Evolutionary conservation across 345 rosid species (phyloP), one percentile per base, ranked within the genome.

Genomic region (Combretum micranthum): DNA sequence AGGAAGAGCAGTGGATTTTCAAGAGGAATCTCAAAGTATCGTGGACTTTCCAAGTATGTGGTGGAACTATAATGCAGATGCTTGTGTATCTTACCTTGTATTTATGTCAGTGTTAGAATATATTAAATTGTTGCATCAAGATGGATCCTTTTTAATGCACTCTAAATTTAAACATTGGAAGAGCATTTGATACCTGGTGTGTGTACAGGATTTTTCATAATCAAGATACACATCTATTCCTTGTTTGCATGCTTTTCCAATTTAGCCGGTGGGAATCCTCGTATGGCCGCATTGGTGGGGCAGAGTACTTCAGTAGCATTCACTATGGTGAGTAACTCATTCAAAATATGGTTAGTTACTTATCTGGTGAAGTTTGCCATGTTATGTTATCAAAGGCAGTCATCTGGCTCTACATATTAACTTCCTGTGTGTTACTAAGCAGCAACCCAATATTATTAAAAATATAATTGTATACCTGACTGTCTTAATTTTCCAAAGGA

Each of bases 1-100:
- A 93, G 99, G 77, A 93, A 89, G 70, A 93, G 97, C 80, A 89
- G 96, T 56, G 96, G 97, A 50, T 93, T 89, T 70, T 89, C 99
- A 5, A 87, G 99, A 75, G 99, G 99, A 55, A 72, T 85, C 44
- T 78, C 97, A 25, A 93, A 93, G 70, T 89, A 93, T 71, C 89
- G 99, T 61, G 97, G 89, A 55, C 96, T 86, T 53, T 78, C 96
- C 62, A 89, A 97, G 99, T 89, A 80, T 53, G 54, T 25, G 45
- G 51, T 17, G 48, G 15, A 39, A 4, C 25, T 20, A 15, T 32
- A 22, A n/a, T n/a, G n/a, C n/a, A n/a, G n/a, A n/a, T 20, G 23
- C 52, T 58, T 25, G 42, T 52, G 54, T 51, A 51, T 16, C 54
- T 1, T 11, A 13, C 9, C 39, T 7, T 32, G 9, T 7, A 32